These are phyloP conservation scores for Carex arenaria DNA, from an alignment of 202 grass and related monocot genomes.

Conservation along the genomic window DNA sequence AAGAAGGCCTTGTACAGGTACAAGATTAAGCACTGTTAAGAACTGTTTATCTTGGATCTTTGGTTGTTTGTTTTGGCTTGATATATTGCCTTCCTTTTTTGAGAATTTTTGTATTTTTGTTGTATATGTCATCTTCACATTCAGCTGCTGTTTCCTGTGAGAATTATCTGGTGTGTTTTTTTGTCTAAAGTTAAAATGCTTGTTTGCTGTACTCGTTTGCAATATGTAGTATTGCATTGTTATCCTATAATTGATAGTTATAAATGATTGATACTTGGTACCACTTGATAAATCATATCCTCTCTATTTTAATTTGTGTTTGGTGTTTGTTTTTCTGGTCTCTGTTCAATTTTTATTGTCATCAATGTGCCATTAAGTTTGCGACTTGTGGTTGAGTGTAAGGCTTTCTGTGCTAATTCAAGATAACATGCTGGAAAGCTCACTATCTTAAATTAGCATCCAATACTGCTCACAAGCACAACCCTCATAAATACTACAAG, in stretches of 20 bases:
- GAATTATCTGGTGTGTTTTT: neutral
- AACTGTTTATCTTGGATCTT: neutral
- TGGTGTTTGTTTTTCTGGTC: neutral
- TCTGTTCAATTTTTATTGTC: neutral
- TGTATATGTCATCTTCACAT: slow-evolving; percentile 5
- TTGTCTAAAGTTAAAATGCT: neutral
- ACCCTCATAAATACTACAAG: no score
- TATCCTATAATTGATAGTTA: neutral
- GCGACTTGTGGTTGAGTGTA: neutral
- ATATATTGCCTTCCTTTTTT: neutral
- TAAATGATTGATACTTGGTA: neutral
- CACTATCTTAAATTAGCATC: no score
- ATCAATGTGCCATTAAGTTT: neutral
- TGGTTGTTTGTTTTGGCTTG: neutral
- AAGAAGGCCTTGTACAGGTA: slow-evolving; percentile 41
- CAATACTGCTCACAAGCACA: no score
- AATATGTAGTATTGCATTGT: neutral
- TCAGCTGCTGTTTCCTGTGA: neutral
- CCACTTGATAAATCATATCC: neutral
- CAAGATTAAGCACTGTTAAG: slow-evolving; percentile 26
- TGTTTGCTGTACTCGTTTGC: neutral
- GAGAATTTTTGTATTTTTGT: neutral
- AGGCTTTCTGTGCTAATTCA: no score
- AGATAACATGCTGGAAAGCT: no score
- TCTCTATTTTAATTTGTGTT: neutral